Base-by-base conservation (phyloP, 805 yeast genomes). In the Candida mattraensis region DNA sequence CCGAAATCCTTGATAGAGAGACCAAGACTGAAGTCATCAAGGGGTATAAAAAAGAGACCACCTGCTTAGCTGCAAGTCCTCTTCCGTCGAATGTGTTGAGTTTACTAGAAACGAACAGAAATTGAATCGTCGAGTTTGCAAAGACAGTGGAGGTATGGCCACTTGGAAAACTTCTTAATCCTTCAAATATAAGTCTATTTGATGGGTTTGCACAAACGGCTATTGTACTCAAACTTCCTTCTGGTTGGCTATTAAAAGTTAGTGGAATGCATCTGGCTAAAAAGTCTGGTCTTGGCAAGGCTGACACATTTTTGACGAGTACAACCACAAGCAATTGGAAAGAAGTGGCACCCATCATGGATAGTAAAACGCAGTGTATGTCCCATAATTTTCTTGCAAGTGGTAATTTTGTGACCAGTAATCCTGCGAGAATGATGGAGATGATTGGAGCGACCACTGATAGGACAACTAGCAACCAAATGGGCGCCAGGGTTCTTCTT, bases 101-200 rank as follows among this genome's bases (percentile, higher is more conserved):
- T 35, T 59, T 60, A 0, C 65, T 64, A 5, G 64, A 48, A 8
- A 60, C 37, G 44, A 64, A 60, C 15, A 69, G 54, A 15, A 61
- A 50, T 18, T 63, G 52, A 13, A 64, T 51, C 1, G 65, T 60
- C 40, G 67, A 61, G 1, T 79, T 69, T 1, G 78, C 64, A 47
- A 75, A 75, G 15, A 74, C 59, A 5, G 74, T 61, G 7, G 77
- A 61, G 0, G 80, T 65, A 49, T 76, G 82, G 1, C 80, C 82
- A 31, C 78, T 72, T 2, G 82, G 82, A 30, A 78, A 74, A 18
- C 78, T 70, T 44, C 78, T 63, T 49, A 74, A 71, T 1, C 81
- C 82, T 48, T 75, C 80, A 48, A 56, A 50, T 13, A 76, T 51
- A 3, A 61, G 38, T 11, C 41, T 47, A 3, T 51, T 15, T 33